Percentiles rank a stretch among this genome's conserved stretches.
Conservation (phyloP, 2,329 filamentous ascomycete genomes). For the Gyromitra esculenta region DNA sequence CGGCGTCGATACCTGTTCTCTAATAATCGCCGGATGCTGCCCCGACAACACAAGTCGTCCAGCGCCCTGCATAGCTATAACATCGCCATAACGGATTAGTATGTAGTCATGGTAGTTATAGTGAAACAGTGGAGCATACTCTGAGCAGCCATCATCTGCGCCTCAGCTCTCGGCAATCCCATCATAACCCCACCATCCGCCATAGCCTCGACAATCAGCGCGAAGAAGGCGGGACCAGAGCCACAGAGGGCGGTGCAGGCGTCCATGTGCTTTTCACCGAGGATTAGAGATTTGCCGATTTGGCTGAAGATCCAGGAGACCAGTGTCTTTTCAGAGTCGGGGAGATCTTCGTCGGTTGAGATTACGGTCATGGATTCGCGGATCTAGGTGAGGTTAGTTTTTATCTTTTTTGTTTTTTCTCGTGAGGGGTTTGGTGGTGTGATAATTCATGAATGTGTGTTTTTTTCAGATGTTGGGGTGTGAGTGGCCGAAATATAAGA, state of each 20-base stretch:
- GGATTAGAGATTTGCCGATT: constrained; percentile 75
- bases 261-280: constrained; percentile 76
- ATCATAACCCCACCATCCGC: constrained; percentile 82
- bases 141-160: constrained; percentile 80
- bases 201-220: constrained; percentile 77
- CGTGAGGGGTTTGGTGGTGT: neutral
- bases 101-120: neutral
- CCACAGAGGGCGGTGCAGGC: constrained; percentile 78
- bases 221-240: constrained; percentile 79
- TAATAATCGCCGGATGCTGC: constrained; percentile 77
- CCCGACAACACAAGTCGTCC: constrained; percentile 74
- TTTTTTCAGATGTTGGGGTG: no score
- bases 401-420: neutral
- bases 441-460: constrained; percentile 4
- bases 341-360: constrained; percentile 66
- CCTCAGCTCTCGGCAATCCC: constrained; percentile 77
- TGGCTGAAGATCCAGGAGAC: constrained; percentile 80
- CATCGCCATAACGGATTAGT: constrained; percentile 4
- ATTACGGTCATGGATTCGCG: constrained; percentile 86
- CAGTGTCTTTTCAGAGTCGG: constrained; percentile 68
- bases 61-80: constrained; percentile 66
- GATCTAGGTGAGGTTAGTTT: constrained; percentile 64
- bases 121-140: constrained; percentile 65
- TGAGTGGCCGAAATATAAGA: neutral
- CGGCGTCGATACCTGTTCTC: constrained; percentile 80